Base-by-base conservation (phyloP, 345 rosid genomes). In the Pugionium dolabratum region DNA sequence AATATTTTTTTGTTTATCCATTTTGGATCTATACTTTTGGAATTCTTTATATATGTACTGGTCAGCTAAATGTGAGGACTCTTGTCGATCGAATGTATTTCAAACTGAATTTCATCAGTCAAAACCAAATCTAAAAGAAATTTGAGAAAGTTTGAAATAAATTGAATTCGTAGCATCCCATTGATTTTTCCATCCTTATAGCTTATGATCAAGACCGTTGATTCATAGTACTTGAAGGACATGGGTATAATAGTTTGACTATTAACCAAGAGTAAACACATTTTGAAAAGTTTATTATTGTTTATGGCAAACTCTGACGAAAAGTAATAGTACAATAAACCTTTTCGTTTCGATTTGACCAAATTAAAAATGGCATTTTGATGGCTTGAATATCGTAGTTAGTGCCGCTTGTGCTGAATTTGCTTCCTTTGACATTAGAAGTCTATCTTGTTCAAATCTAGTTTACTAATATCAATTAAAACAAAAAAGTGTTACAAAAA, bases 281-380 rank as follows among this genome's bases (percentile, higher is more conserved):
- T 9, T 61, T 70, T 28, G 41, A n/a, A 11, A 31, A 27, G 25
- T 43, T 43, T 25, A 27, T 59, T 50, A 49, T 60, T 18, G 18
- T 59, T n/a, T 49, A 25, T 49, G 43, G 31, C 36, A 49, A 42
- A 32, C 42, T 69, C 42, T 69, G 9, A 43, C 43, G 6, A 45
- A 9, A 25, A 41, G 9, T 26, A 9, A 35, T 54, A 27, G 31
- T 45, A n/a, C 9, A 2, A 2, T 40, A 43, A 10, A n/a, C 26
- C 4, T 28, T 7, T 52, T n/a, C 42, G 48, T 31, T 55, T 7
- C 37, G 32, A 43, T 62, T 62, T 47, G 64, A 63, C 75, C 75
- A 54, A 29, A 54, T 62, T 54, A 18, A 2, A 45, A 62, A 9
- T 53, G 11, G 47, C 54, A 2, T 36, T 46, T 62, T 47, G 56